These are phyloP conservation scores for Penicillium sclerotiorum DNA, from an alignment of 2,329 filamentous ascomycete genomes.

Conservation along the genomic window DNA sequence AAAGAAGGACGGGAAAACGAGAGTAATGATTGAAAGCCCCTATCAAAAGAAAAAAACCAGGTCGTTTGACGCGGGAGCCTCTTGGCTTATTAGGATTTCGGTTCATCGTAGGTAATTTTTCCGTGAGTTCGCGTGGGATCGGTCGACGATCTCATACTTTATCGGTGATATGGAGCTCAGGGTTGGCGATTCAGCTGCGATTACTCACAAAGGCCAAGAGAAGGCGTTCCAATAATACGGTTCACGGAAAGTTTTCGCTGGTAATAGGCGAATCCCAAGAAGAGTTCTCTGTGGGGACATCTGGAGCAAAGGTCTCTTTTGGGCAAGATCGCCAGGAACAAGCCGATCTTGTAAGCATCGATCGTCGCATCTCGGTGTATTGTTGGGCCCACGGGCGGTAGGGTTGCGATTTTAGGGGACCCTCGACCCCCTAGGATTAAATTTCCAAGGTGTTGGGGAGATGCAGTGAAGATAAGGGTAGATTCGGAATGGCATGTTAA, in stretches of 20 bases:
- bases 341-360: not conserved
- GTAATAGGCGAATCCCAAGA: not conserved
- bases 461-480: too few relatives aligned
- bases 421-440: too few relatives aligned
- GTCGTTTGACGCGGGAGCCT: not conserved
- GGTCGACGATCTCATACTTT: not conserved
- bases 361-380: too few relatives aligned
- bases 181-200: not conserved
- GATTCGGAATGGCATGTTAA: too few relatives aligned
- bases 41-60: not conserved
- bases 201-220: not conserved
- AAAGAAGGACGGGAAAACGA: not conserved
- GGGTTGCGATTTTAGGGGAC: too few relatives aligned
- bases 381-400: too few relatives aligned
- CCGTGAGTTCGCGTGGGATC: not conserved
- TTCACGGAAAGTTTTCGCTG: not conserved
- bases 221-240: not conserved
- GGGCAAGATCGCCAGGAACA: not conserved
- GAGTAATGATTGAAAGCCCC: not conserved
- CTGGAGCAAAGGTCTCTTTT: not conserved
- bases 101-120: not conserved
- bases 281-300: not conserved
- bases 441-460: too few relatives aligned
- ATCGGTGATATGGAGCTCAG: not conserved
- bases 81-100: not conserved